Base-by-base conservation (phyloP, 1,139 yeast genomes). In the Hansenula lynferdii region DNA sequence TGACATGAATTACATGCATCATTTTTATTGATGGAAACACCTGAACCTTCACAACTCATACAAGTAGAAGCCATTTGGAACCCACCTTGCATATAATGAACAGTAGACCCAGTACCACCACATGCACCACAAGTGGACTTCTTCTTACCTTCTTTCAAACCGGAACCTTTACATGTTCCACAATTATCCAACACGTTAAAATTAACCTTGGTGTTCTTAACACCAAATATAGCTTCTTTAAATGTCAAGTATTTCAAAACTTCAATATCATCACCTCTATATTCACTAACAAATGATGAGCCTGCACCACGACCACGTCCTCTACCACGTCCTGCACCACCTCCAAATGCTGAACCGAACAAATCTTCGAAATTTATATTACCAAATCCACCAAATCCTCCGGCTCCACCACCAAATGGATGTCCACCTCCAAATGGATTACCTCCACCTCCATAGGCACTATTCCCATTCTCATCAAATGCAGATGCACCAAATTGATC, bases 21-120 rank as follows among this genome's bases (percentile, higher is more conserved):
- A 15, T 70, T 66, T 29, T 75, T 69, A 34, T 81, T 75, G 38
- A 89, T 80, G 5, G 71, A 72, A 3, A 87, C 94, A 39, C 99
- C 99, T 5, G 85, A 68, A 32, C 99, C 99, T 36, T 74, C 80
- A 71, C 99, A 92, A 2, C 81, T 68, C 38, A 74, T 73, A 72
- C 99, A 92, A 12, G 97, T 87, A 4, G 96, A 81, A 3, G 96
- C 81, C 96, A 94, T 89, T 54, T 90, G 97, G 76, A 92, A 94
- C 0, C 97, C 97, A 9, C 96, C 97, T 51, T 80, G 82, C 60
- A 89, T 74, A 41, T 78, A 69, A 55, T 90, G 97, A 18, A 90
- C 85, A 19, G 85, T 78, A 34, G 90, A 84, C 8, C 99, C 99
- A 0, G 96, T 76, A 42, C 99, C 99, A 42, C 89, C 90, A 69